Conservation (phyloP, 768 basidiomycete genomes). For the Suillus cothurnatus region DNA sequence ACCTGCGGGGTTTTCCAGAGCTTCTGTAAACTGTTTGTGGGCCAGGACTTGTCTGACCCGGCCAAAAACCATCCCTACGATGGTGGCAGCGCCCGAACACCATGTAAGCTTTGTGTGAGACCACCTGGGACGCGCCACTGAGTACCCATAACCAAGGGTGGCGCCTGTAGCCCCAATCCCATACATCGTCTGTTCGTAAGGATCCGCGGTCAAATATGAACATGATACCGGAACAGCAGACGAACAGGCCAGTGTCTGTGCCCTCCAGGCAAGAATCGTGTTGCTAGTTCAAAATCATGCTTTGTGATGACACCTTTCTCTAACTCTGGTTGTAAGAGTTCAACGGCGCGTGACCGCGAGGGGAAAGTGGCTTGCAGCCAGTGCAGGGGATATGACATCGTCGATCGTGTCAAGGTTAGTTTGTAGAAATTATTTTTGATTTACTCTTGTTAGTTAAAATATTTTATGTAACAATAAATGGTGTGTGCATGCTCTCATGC, state of each 20-base stretch:
- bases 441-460: not conserved
- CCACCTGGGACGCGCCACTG: slow-evolving; percentile 32
- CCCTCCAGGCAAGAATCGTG: slow-evolving; percentile 53
- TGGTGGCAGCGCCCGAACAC: slow-evolving; percentile 25
- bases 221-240: slow-evolving; percentile 14
- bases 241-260: slow-evolving; percentile 48
- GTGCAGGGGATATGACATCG: slow-evolving; percentile 33
- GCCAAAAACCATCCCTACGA: slow-evolving; percentile 36
- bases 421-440: not conserved
- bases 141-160: slow-evolving; percentile 28
- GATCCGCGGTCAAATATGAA: slow-evolving; percentile 7
- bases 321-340: slow-evolving; percentile 34
- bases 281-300: slow-evolving; percentile 59
- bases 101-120: slow-evolving; percentile 27
- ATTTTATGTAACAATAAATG: not conserved
- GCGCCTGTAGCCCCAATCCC: slow-evolving; percentile 25
- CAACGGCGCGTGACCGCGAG: slow-evolving; percentile 36
- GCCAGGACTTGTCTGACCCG: slow-evolving; percentile 30
- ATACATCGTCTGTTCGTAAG: slow-evolving; percentile 22
- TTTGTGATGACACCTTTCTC: slow-evolving; percentile 29
- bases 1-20: slow-evolving; percentile 32
- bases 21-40: slow-evolving; percentile 33
- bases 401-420: slow-evolving; percentile 3
- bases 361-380: slow-evolving; percentile 50
- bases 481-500: not conserved